Evolutionary conservation across 2,329 filamentous ascomycete species (phyloP).

Genomic region (Lachnellula occidentalis): DNA sequence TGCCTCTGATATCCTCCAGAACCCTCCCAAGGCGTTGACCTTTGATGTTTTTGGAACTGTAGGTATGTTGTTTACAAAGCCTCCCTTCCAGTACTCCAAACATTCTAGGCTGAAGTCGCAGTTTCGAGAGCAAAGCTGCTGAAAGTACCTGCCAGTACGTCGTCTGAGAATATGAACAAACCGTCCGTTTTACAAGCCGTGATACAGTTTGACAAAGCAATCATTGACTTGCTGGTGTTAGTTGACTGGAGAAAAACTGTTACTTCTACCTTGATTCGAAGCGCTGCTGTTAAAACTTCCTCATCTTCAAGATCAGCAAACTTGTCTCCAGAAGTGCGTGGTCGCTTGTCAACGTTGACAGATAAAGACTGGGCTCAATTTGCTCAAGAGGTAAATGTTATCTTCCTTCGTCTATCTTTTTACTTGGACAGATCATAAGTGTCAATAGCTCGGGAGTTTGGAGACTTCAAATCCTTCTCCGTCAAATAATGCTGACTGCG

Average conservation of each 20-base stretch:
- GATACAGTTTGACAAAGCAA: not conserved
- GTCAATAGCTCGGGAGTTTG: too few species aligned
- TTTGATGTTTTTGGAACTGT: slow-evolving; percentile 79
- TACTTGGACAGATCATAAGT: too few species aligned
- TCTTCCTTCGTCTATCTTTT: too few species aligned
- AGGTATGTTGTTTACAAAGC: slow-evolving; percentile 29
- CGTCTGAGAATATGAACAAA: too few species aligned
- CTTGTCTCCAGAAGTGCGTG: slow-evolving; percentile 42
- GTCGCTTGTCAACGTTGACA: slow-evolving; percentile 45
- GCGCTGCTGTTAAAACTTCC: slow-evolving; percentile 42
- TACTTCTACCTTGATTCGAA: slow-evolving; percentile 48
- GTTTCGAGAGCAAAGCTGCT: too few species aligned
- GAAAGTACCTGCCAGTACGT: too few species aligned
- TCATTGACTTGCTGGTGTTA: slow-evolving; percentile 2
- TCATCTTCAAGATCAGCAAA: slow-evolving; percentile 42
- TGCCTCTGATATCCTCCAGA: slow-evolving; percentile 16
- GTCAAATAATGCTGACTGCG: too few species aligned
- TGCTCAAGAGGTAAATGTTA: slow-evolving; percentile 41
- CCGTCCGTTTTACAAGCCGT: not conserved
- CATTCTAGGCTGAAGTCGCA: too few species aligned
- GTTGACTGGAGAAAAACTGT: slow-evolving; percentile 71
- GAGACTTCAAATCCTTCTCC: too few species aligned
- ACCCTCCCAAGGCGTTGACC: slow-evolving; percentile 51
- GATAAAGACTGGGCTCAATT: slow-evolving; percentile 57
- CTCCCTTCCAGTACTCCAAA: not conserved